Evolutionary conservation across 257 asterid species (phyloP), one percentile per base, ranked within the genome.

Genomic region (Penstemon barbatus): DNA sequence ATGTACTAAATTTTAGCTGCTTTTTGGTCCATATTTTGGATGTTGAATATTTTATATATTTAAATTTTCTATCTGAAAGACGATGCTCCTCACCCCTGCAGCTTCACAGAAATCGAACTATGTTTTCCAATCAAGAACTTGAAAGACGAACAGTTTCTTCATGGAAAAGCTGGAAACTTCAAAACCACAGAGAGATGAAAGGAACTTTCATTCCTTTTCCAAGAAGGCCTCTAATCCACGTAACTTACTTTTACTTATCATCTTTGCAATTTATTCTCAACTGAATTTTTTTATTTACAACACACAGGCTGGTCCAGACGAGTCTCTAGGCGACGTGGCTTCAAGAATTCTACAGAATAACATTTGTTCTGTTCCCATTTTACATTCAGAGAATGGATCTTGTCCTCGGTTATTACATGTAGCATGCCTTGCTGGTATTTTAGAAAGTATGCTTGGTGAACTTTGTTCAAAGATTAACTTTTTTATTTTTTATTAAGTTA

Each of bases 221-320:
- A n/a, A 59, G 87, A 75, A 75, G 82, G 74, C 74, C 90, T 61
- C 75, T 85, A 74, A 70, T 89, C 81, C 87, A 89, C 65, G 94
- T 83, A 86, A 75, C 66, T 25, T 57, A 9, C 61, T 75, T 63
- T 52, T 41, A 7, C 51, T n/a, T 1, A 4, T 11, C 15, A 10
- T 6, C 6, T 6, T 65, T n/a, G 59, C 10, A 41, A 8, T 5
- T 3, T 10, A 38, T 66, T 40, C 40, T 74, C 58, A 33, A 37
- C 13, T 18, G 48, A 53, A 49, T 61, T 0, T 1, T 25, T 25
- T 25, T 25, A 25, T 49, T 57, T 43, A 63, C 67, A 57, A 65
- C 25, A 74, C 41, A 74, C 88, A 89, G 96, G 91, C 75, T 68
- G 86, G 82, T 63, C 91, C 96, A n/a, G 93, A 89, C 63, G 93